Conservation (phyloP, 352 stramenopile genomes). For the Phytophthora crassamura region DNA sequence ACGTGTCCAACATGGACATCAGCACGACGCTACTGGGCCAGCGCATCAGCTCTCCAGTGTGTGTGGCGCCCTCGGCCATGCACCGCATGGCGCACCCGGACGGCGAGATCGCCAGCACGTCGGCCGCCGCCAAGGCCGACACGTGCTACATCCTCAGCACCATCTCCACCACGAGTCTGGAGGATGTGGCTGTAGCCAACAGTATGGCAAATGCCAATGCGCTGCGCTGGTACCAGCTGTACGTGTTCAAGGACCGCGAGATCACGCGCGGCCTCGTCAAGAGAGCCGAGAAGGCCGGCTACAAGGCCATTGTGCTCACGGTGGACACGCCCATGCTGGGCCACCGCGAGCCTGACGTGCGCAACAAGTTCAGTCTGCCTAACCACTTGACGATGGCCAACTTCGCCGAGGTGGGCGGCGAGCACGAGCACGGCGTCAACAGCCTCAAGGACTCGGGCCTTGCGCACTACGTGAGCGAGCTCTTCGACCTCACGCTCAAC, state of each 20-base stretch:
- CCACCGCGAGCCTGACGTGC: conserved; percentile 94
- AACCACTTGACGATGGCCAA: conserved; percentile 58
- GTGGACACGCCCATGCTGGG: conserved; percentile 96
- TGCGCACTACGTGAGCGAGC: conserved; percentile 61
- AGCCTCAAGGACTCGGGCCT: conserved; percentile 14
- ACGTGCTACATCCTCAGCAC: conserved; percentile 94
- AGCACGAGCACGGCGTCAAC: too few relatives aligned
- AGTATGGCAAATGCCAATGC: conserved; percentile 64
- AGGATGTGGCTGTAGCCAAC: conserved; percentile 63
- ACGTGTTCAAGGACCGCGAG: conserved; percentile 94
- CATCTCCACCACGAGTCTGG: conserved; percentile 48
- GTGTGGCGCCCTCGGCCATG: conserved; percentile 91
- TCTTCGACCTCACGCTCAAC: conserved; percentile 95
- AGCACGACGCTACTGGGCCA: conserved; percentile 93
- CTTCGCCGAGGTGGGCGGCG: conserved; percentile 4
- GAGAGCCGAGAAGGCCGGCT: conserved; percentile 91
- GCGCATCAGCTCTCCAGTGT: conserved; percentile 91
- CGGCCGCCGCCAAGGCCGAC: conserved; percentile 83
- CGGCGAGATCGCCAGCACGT: conserved; percentile 90
- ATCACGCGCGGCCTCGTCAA: conserved; percentile 92
- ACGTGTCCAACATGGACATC: conserved; percentile 93
- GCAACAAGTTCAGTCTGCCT: conserved; percentile 91
- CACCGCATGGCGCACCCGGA: conserved; percentile 96
- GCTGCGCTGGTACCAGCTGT: conserved; percentile 95
- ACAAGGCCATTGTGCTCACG: conserved; percentile 94